Evolutionary conservation across 768 basidiomycete genomes (phyloP).

Genomic region (Collybiopsis luxurians): DNA sequence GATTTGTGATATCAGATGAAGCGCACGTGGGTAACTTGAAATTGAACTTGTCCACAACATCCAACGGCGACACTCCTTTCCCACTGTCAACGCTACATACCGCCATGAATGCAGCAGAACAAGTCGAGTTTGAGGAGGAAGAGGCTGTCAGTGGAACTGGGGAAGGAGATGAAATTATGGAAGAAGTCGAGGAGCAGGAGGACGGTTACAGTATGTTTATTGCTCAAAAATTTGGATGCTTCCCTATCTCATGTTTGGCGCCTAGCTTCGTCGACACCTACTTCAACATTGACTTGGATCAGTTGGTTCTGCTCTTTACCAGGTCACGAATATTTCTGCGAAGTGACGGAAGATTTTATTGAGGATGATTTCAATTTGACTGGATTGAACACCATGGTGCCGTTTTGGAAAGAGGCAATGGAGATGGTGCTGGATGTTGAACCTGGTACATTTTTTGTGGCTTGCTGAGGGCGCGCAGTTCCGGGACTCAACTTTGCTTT

Average conservation of each 20-base stretch:
- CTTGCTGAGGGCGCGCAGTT: background rate
- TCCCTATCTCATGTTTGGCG: conserved; percentile 5
- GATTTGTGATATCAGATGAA: no score
- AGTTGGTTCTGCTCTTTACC: conserved; percentile 95
- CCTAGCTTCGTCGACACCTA: conserved; percentile 84
- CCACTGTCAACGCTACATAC: no score
- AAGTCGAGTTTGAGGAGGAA: conserved; percentile 57
- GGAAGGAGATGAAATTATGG: conserved; percentile 73
- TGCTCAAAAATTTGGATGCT: conserved; percentile 11
- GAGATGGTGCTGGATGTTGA: conserved; percentile 99
- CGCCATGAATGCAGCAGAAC: conserved; percentile 17
- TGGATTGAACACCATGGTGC: conserved; percentile 92
- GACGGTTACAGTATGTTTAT: conserved; percentile 75
- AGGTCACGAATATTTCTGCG: conserved; percentile 97
- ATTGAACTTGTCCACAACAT: no score
- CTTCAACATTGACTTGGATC: conserved; percentile 92
- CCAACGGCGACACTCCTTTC: no score
- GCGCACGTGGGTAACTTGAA: no score
- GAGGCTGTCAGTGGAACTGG: conserved; percentile 57
- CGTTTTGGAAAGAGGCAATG: conserved; percentile 99
- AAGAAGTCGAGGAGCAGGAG: conserved; percentile 73
- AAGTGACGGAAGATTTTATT: conserved; percentile 98
- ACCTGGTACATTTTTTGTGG: conserved; percentile 64
- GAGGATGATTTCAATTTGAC: conserved; percentile 99
- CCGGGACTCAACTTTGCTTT: conserved; percentile 16